Conservation (phyloP, 768 basidiomycete species). For the Lenzites betulinus region DNA sequence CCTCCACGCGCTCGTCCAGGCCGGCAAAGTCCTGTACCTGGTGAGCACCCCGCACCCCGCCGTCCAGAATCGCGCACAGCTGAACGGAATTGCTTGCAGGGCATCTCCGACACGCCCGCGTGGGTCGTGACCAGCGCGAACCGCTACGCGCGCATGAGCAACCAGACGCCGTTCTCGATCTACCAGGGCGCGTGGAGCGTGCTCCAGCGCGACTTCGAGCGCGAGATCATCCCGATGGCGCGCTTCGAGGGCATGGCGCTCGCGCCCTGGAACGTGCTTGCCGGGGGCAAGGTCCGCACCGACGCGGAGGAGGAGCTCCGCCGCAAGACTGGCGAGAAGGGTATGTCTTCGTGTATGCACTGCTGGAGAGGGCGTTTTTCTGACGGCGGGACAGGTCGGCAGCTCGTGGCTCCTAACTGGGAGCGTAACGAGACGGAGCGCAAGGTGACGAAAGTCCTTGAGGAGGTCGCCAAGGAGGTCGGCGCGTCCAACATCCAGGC, state of each 20-base stretch:
- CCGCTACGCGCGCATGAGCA: conserved; percentile 38
- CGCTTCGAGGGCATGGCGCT: conserved; percentile 31
- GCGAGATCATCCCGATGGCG: conserved; percentile 40
- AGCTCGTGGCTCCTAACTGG: conserved; percentile 31
- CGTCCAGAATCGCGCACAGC: background rate
- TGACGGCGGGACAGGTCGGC: no score
- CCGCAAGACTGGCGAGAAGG: background rate
- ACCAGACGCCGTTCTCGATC: conserved; percentile 41
- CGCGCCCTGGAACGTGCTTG: conserved; percentile 20
- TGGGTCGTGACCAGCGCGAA: conserved; percentile 39
- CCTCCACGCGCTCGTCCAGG: conserved; percentile 49
- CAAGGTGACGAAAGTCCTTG: conserved; percentile 37
- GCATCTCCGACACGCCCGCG: conserved; percentile 33
- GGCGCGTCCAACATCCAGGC: conserved; percentile 22
- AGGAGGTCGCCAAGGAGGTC: conserved; percentile 42
- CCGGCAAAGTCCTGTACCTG: conserved; percentile 30
- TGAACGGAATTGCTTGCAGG: conserved; percentile 2
- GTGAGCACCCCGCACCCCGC: background rate
- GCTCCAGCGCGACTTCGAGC: conserved; percentile 40
- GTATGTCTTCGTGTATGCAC: background rate
- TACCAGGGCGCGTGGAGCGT: conserved; percentile 39
- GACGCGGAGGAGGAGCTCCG: background rate
- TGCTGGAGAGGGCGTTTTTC: no score
- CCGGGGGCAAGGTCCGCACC: conserved; percentile 21
- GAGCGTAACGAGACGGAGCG: conserved; percentile 38